Conservation (phyloP, 306 rosid species). For the Vicia faba region DNA sequence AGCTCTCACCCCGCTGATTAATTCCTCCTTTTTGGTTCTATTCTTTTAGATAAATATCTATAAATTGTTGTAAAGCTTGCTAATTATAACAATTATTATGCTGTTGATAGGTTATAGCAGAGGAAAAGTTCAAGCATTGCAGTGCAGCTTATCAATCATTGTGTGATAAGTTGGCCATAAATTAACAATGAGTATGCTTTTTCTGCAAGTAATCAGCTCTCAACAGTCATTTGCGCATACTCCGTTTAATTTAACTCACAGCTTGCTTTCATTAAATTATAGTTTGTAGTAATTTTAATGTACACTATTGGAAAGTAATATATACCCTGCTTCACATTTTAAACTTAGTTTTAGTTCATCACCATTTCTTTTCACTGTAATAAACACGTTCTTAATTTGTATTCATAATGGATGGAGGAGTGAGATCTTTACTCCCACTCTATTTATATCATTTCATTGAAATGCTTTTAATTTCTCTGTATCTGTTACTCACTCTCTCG, state of each 20-base stretch:
- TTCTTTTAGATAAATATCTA: neutral
- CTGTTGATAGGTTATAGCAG: conserved; percentile 59
- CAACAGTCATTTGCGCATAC: conserved; percentile 1
- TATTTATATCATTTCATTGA: neutral
- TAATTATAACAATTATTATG: conserved; percentile 1
- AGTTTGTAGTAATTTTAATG: conserved; percentile 29
- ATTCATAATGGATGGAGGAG: neutral
- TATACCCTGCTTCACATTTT: conserved; percentile 1
- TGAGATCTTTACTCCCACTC: neutral
- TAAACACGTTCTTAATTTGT: neutral
- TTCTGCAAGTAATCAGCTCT: neutral
- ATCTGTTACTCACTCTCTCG: neutral
- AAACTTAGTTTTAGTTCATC: conserved; percentile 6
- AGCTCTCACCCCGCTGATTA: neutral
- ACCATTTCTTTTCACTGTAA: neutral
- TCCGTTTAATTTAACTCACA: conserved; percentile 34
- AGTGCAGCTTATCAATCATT: conserved; percentile 77
- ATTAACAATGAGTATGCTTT: conserved; percentile 35
- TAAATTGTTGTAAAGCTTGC: conserved; percentile 6
- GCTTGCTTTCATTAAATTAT: neutral
- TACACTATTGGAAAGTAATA: conserved; percentile 27
- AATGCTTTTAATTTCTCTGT: neutral
- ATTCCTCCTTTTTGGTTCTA: conserved; percentile 8
- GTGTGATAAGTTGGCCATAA: conserved; percentile 61
- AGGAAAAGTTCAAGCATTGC: conserved; percentile 86